Base-by-base conservation (phyloP, 2,329 filamentous ascomycete genomes). In the Aspergillus fumigatus region DNA sequence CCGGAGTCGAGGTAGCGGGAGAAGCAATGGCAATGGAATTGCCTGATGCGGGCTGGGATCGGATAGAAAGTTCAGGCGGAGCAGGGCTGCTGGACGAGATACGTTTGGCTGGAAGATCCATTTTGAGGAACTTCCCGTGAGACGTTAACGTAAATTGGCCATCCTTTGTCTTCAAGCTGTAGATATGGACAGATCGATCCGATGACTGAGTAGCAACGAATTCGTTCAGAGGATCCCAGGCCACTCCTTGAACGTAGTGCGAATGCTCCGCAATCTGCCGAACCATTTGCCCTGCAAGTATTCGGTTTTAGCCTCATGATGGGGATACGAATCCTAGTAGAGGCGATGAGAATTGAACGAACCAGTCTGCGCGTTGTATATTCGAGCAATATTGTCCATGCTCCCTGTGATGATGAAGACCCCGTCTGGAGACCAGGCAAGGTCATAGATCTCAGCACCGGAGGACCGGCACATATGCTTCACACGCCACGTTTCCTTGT, bases 351-450 rank as follows among this genome's bases (percentile, higher is more conserved):
- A n/a, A 40, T 5, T 64, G 62, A 49, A 65, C 82, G 62, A 79
- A 92, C 90, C 93, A 67, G 89, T 94, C 62, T 89, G 88, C 55
- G 92, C 90, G 75, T 96, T 97, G 80, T 97, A 97, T 66, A 99
- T 97, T 58, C 93, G 85, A 57, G 94, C 92, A 71, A 97, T 88
- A 73, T 99, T 99, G 78, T 99, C 94, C 92, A 99, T 97, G 77
- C 94, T 97, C 41, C 94, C 94, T 25, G 95, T 97, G 67, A 99
- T 97, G 79, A 99, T 96, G 77, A 95, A 94, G 41, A 87, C 80
- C 41, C 90, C 92, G 74, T 99, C 94, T n/a, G 95, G 95, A 50
- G 94, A 97, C 95, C 94, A 99, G 51, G 94, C 94, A 56, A 99
- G 79, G 74, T 99, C 94, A 76, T 99, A 99, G 64, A 99, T 97